Conservation (phyloP, 768 basidiomycete species). For the Trametes coccinea region DNA sequence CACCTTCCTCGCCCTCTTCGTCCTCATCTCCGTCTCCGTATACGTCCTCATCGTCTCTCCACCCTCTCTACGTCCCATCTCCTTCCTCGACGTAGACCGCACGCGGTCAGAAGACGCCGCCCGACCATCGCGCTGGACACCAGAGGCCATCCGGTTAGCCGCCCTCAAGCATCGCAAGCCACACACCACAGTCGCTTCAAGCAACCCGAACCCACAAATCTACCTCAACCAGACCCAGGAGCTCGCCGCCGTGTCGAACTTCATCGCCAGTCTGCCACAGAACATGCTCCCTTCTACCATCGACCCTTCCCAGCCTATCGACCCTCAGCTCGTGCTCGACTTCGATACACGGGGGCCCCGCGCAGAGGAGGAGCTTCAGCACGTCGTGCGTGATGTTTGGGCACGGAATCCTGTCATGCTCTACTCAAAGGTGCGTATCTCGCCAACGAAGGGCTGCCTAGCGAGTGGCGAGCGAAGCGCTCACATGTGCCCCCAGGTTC, state of each 20-base stretch:
- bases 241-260: conserved; percentile 72
- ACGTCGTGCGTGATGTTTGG: conserved; percentile 70
- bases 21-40: conserved; percentile 50
- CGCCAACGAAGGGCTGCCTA: neutral
- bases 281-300: conserved; percentile 71
- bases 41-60: conserved; percentile 58
- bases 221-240: conserved; percentile 57
- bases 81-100: conserved; percentile 25
- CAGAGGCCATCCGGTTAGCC: conserved; percentile 34
- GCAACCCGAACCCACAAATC: conserved; percentile 39
- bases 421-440: conserved; percentile 60
- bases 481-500: conserved; percentile 42
- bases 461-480: neutral
- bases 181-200: neutral
- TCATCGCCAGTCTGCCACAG: conserved; percentile 70
- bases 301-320: conserved; percentile 64
- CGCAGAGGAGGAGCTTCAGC: conserved; percentile 59
- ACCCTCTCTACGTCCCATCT: conserved; percentile 41
- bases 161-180: conserved; percentile 23
- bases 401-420: conserved; percentile 70
- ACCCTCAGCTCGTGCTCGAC: conserved; percentile 80
- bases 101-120: conserved; percentile 27
- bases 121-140: conserved; percentile 35
- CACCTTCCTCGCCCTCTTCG: conserved; percentile 53
- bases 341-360: conserved; percentile 73